These are phyloP conservation scores for Xerocomus spinulosus DNA, from an alignment of 768 basidiomycete species.

Conservation along the genomic window DNA sequence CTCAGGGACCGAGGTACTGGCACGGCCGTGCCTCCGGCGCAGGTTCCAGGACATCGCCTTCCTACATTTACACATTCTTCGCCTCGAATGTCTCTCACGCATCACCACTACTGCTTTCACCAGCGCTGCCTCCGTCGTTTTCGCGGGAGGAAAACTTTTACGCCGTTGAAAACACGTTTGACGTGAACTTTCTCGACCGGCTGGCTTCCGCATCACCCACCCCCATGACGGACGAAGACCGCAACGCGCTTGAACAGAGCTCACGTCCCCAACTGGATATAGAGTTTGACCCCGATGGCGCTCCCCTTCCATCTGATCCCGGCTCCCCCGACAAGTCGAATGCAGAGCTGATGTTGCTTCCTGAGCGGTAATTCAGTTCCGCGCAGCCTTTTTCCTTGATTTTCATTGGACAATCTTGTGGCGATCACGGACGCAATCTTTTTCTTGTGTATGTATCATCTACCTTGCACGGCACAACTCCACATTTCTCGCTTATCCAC, in stretches of 20 bases:
- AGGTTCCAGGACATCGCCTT: conserved; percentile 14
- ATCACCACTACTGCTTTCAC: conserved; percentile 9
- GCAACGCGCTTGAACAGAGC: conserved; percentile 9
- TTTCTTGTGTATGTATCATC: conserved; percentile 15
- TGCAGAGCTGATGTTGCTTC: conserved; percentile 38
- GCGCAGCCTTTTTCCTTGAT: not conserved
- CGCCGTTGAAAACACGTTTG: conserved; percentile 24
- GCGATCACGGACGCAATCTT: conserved; percentile 18
- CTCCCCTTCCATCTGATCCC: conserved; percentile 33
- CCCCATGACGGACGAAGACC: conserved; percentile 34
- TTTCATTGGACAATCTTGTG: conserved; percentile 10
- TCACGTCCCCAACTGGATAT: conserved; percentile 14
- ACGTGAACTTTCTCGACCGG: conserved; percentile 40
- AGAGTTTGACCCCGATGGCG: conserved; percentile 44
- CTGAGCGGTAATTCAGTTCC: conserved; percentile 36
- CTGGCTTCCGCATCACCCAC: conserved; percentile 35
- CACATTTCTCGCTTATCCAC: too few relatives aligned
- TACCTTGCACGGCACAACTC: too few relatives aligned
- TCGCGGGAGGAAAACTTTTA: conserved; percentile 20
- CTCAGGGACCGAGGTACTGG: conserved; percentile 43
- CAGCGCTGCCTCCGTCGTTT: not conserved
- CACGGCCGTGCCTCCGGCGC: conserved; percentile 24
- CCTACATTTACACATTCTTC: conserved; percentile 46
- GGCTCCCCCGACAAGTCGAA: conserved; percentile 42
- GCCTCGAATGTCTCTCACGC: conserved; percentile 39